Base-by-base conservation (phyloP, 306 rosid genomes). In the Luffa aegyptiaca region DNA sequence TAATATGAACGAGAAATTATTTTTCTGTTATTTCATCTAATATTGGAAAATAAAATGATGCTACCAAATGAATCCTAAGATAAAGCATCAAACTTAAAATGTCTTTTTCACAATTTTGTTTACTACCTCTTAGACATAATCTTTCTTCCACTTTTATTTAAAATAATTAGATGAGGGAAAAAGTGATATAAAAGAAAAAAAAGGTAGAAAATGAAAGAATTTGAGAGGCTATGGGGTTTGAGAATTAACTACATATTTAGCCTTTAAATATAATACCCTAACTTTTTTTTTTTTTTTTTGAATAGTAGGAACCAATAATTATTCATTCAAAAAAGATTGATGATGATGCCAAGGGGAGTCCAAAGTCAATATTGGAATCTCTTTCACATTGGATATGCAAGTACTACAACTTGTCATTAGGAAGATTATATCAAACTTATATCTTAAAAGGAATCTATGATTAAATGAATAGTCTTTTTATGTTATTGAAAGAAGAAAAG, bases 331-430 rank as follows among this genome's bases (percentile, higher is more conserved):
- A 65, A 65, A 65, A 36, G 73, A 16, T 14, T 37, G 72, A 63
- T 63, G 10, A 37, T 65, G 48, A 65, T 65, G 44, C 20, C 44
- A 63, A 2, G 10, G 16, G 26, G 20, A 65, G 44, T 37, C 49
- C 72, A 16, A 65, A 65, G 73, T 65, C 73, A 65, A 65, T 65
- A 65, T 65, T 65, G 73, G 73, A 37, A 16, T 65, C 73, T 39
- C 48, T 64, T 63, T 36, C 71, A n/a, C 62, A 0, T 56, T 56
- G 31, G 62, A 20, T 56, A 7, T 7, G 33, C 16, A 21, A 26
- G 65, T 62, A 11, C 10, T 42, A 8, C 52, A 68, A 68, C 75
- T 68, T 68, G 75, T 16, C 75, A 9, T 9, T 17, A 17, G 33
- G 4, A 42, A 68, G 9, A 18, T 59, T 21, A 4, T 59, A 26